Evolutionary conservation across 2,329 filamentous ascomycete genomes (phyloP).

Genomic region (Penicillium sp.): DNA sequence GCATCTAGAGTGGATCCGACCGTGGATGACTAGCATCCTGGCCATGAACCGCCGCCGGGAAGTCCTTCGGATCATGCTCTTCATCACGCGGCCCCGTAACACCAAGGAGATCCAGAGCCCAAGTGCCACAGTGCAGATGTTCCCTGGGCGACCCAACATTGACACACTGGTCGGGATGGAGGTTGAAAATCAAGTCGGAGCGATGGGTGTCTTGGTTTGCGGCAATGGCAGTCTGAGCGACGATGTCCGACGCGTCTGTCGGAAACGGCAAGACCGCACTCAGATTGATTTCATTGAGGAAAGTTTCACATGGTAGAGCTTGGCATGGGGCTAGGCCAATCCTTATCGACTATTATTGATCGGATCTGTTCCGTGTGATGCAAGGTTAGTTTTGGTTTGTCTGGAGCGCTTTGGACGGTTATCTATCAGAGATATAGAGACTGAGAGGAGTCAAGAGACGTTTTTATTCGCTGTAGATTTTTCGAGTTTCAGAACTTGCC

Average conservation of each 20-base stretch:
- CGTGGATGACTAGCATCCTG: slow-evolving; percentile 80
- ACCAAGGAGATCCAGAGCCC: slow-evolving; percentile 80
- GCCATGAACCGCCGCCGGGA: slow-evolving; percentile 80
- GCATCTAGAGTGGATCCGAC: slow-evolving; percentile 89
- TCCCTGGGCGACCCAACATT: slow-evolving; percentile 85
- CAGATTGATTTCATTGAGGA: slow-evolving; percentile 79
- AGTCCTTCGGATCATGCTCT: slow-evolving; percentile 83
- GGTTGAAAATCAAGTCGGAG: slow-evolving; percentile 79
- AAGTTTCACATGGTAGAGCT: slow-evolving; percentile 62
- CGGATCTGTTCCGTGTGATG: background rate
- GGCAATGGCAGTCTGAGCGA: slow-evolving; percentile 76
- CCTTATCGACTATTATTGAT: background rate
- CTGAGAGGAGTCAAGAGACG: background rate
- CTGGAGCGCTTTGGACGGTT: slow-evolving; percentile 1
- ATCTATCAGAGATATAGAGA: slow-evolving; percentile 6
- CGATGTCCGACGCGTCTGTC: slow-evolving; percentile 72
- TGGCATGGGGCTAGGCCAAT: background rate
- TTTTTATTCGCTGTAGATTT: slow-evolving; percentile 8
- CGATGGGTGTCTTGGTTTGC: slow-evolving; percentile 85
- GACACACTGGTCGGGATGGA: slow-evolving; percentile 79
- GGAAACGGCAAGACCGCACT: slow-evolving; percentile 63
- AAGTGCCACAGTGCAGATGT: slow-evolving; percentile 85
- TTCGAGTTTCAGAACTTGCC: slow-evolving; percentile 5
- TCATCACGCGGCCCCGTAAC: slow-evolving; percentile 85
- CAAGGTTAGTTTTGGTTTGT: background rate